phyloP scores from a whole-genome alignment of 495 filamentous ascomycete species.

The Xeromyces bisporus region DNA sequence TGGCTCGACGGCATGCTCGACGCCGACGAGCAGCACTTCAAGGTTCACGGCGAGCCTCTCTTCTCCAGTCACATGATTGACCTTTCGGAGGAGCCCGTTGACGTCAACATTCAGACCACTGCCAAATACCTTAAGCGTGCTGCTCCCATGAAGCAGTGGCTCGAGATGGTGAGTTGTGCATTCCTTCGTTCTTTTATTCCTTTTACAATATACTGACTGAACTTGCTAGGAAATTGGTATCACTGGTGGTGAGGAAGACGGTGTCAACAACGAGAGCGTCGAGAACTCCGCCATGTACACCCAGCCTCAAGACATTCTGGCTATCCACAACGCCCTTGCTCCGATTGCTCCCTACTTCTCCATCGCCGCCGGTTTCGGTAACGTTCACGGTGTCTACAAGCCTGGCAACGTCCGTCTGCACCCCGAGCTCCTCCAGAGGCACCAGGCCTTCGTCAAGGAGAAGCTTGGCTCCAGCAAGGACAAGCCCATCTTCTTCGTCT shows the following conservation, averaged over 20 bases:
- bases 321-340: slow-evolving; percentile 66
- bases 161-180: slow-evolving; percentile 84
- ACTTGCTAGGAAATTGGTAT: slow-evolving; percentile 60
- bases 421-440: slow-evolving; percentile 83
- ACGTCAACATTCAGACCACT: slow-evolving; percentile 82
- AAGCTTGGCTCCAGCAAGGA: slow-evolving; percentile 45
- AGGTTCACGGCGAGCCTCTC: slow-evolving; percentile 76
- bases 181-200: not conserved
- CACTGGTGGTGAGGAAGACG: slow-evolving; percentile 91
- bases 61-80: slow-evolving; percentile 98
- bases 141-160: slow-evolving; percentile 92
- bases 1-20: slow-evolving; percentile 96
- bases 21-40: slow-evolving; percentile 83
- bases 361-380: slow-evolving; percentile 95
- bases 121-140: slow-evolving; percentile 79
- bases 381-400: slow-evolving; percentile 98
- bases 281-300: slow-evolving; percentile 97
- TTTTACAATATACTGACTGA: not conserved
- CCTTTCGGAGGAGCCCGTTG: slow-evolving; percentile 71
- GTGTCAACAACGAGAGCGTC: slow-evolving; percentile 52
- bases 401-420: slow-evolving; percentile 94
- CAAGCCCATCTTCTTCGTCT: slow-evolving; percentile 97
- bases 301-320: slow-evolving; percentile 86
- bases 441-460: slow-evolving; percentile 80
- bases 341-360: slow-evolving; percentile 86